phyloP scores from a whole-genome alignment of 1,284 basidiomycete species.

The Naganishia liquefaciens region DNA sequence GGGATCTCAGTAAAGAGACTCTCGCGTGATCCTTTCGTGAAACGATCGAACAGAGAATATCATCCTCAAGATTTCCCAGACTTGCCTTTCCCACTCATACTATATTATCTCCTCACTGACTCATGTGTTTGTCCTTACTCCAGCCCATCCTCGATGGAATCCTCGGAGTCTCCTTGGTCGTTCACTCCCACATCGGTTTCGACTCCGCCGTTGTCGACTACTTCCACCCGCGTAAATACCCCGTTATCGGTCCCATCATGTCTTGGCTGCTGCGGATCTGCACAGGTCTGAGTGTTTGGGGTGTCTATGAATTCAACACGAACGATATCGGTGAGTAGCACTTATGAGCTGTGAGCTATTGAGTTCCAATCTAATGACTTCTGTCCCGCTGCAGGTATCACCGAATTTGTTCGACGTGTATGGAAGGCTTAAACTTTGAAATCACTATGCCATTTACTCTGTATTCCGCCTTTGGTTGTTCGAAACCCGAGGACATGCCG shows the following conservation, averaged over 20 bases:
- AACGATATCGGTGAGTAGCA: slow-evolving; percentile 81
- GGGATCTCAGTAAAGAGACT: too few relatives aligned
- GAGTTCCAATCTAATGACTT: neutral
- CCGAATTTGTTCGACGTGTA: slow-evolving; percentile 66
- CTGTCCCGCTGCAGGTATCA: slow-evolving; percentile 59
- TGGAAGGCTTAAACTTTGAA: slow-evolving; percentile 62
- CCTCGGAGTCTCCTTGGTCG: slow-evolving; percentile 79
- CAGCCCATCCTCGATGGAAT: slow-evolving; percentile 82
- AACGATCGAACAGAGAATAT: too few relatives aligned
- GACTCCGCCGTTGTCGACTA: slow-evolving; percentile 81
- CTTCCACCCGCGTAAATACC: slow-evolving; percentile 90
- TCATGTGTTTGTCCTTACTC: slow-evolving; percentile 18
- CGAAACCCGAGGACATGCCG: slow-evolving; percentile 10
- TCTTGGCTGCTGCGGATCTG: slow-evolving; percentile 75
- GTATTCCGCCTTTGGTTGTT: slow-evolving; percentile 16
- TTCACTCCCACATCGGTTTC: slow-evolving; percentile 90
- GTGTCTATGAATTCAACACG: slow-evolving; percentile 96
- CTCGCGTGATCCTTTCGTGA: too few relatives aligned
- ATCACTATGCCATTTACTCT: neutral
- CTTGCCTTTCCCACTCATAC: too few relatives aligned
- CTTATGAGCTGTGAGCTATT: neutral
- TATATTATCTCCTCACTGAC: neutral
- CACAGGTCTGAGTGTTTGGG: slow-evolving; percentile 82
- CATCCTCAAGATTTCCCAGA: too few relatives aligned
- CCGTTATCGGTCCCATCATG: slow-evolving; percentile 66